These are phyloP conservation scores for Ceratobasidium papillatum DNA, from an alignment of 1,284 basidiomycete genomes.

Conservation along the genomic window DNA sequence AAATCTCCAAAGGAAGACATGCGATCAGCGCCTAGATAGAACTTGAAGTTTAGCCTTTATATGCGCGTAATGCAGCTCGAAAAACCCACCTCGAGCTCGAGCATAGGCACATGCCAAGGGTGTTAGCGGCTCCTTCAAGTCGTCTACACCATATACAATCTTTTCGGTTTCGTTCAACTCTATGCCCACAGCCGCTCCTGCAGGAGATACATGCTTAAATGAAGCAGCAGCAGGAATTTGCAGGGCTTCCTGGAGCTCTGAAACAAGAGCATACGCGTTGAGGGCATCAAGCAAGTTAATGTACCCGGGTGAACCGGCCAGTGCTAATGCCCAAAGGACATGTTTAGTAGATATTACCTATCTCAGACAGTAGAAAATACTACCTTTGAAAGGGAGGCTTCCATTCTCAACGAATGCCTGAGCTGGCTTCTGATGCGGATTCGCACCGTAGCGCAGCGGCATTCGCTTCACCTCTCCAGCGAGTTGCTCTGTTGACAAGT, in stretches of 20 bases:
- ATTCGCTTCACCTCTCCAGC: conserved; percentile 82
- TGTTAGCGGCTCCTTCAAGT: conserved; percentile 88
- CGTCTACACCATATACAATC: conserved; percentile 96
- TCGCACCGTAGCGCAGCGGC: conserved; percentile 93
- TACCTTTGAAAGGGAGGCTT: conserved; percentile 93
- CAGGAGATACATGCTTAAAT: conserved; percentile 99
- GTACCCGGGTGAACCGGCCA: conserved; percentile 96
- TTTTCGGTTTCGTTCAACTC: conserved; percentile 87
- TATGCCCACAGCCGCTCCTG: conserved; percentile 92
- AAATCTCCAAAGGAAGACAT: conserved; percentile 99
- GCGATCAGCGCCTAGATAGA: conserved; percentile 82
- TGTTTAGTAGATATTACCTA: conserved; percentile 4
- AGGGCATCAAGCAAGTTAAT: conserved; percentile 99
- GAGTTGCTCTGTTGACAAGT: conserved; percentile 67
- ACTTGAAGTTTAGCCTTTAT: conserved; percentile 36
- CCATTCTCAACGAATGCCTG: conserved; percentile 94
- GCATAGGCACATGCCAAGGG: conserved; percentile 94
- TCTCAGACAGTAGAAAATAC: conserved; percentile 44
- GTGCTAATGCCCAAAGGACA: conserved; percentile 60
- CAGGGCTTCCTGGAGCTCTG: conserved; percentile 88
- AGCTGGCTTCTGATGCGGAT: conserved; percentile 98
- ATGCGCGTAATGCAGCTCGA: conserved; percentile 4
- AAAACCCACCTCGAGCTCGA: conserved; percentile 81
- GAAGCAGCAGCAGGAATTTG: conserved; percentile 94
- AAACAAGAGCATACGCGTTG: conserved; percentile 96